Base-by-base conservation (phyloP, 495 filamentous ascomycete genomes). In the Lineolata rhizophorae region DNA sequence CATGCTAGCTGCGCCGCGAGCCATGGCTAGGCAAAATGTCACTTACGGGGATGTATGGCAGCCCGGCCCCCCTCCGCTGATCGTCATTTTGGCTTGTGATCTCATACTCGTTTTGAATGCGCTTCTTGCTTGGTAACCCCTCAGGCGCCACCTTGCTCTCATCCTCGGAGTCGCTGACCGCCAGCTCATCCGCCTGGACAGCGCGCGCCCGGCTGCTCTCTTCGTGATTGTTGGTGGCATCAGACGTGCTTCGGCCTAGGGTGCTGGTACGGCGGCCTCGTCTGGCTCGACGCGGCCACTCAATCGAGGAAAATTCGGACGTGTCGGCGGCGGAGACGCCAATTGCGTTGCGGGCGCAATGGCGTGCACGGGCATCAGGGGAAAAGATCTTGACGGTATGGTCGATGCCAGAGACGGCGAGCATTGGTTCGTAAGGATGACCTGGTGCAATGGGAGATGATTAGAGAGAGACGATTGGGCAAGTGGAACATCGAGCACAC, bases 331-430 rank as follows among this genome's bases (percentile, higher is more conserved):
- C 29, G 18, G 33, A 30, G 31, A 75, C 60, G 21, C 68, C 65
- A 29, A 67, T 48, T 3, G 69, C 71, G 2, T 52, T 47, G 11
- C 59, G 55, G 16, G 71, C 71, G 31, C 64, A 54, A 6, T 59
- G 55, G 39, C 78, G 69, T 1, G 65, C 65, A 2, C 55, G 53
- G 31, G 48, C 54, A 43, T 80, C 74, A 1, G 72, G 54, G 0
- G 67, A 73, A 54, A 80, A 81, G 16, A 81, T 69, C 38, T 80
- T 80, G 53, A 81, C 67, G 1, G 74, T 79, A 24, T 69, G 64
- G 40, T 80, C 75, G 20, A 81, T 80, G 12, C 75, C 75, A 0
- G 69, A 73, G 5, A 65, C 69, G 1, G 75, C 75, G 19, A 81
- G 52, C 28, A 65, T 64, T 1, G 75, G 72, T 41, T 80, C 74